Base-by-base conservation (phyloP, 208 protist species). In the Leptomonas seymouri region DNA sequence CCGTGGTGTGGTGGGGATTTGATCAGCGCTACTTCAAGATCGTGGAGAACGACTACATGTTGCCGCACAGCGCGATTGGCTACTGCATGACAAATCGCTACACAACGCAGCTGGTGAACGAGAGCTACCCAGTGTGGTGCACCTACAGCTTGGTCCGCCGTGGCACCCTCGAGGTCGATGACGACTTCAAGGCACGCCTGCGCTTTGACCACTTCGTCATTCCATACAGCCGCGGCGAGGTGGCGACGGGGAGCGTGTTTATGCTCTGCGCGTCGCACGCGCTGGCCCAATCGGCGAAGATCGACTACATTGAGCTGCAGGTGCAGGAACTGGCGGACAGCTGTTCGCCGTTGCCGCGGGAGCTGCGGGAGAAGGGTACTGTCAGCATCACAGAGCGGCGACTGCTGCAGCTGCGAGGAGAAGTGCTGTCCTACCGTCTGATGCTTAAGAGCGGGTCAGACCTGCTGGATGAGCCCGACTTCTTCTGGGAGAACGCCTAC, bases 401-500 rank as follows among this genome's bases (percentile, higher is more conserved):
- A 2, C 69, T 93, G 67, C 71, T 91, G 66, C 85, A 88, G 67
- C 74, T 91, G 31, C 82, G 85, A 23, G 88, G 85, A 3, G 82
- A 91, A 64, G 81, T 93, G 58, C 76, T 93, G 62, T 87, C 82
- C 14, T 91, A 90, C 53, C 82, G 88, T 0, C 76, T 93, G 3
- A 91, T 90, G 82, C 58, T 93, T n/a, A 90, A 91, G 71, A 90
- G 83, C 64, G 88, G 84, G 27, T 91, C 85, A 2, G 87, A 93
- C 53, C 69, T 93, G 53, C 82, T 93, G 65, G 88, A 93, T 41
- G 85, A 93, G 69, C 88, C 88, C 1, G 85, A 90, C 59, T 86
- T 93, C 18, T 93, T 93, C 58, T 93, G 88, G 88, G 83, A 93
- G 62, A 89, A 90, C 75, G 77, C 88, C 12, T 90, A 90, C 56